A percentile compares a stretch with the other conserved stretches of the same genome.
phyloP scores from a whole-genome alignment of 148 eudicot genomes.

The Cornus florida region DNA sequence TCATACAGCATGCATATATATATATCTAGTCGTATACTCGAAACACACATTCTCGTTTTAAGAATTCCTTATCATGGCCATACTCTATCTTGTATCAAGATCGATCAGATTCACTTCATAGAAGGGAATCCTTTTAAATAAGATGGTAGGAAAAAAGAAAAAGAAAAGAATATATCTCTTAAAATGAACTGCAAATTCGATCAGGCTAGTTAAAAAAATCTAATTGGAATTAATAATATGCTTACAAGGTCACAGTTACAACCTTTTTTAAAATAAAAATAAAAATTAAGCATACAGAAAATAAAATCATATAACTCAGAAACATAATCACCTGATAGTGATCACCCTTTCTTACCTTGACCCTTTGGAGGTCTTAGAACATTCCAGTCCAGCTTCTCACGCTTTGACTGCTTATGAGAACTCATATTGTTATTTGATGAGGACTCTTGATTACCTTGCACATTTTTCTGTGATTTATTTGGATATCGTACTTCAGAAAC shows the following conservation, averaged over 20 bases:
- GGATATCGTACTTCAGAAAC: conserved; percentile 28
- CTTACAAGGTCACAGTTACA: conserved; percentile 4
- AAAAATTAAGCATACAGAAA: not conserved
- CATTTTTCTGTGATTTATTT: conserved; percentile 40
- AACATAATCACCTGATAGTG: conserved; percentile 11
- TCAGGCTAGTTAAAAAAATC: not conserved
- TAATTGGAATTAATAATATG: not conserved
- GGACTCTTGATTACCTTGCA: conserved; percentile 33
- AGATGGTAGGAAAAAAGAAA: not conserved
- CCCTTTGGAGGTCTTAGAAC: conserved; percentile 65
- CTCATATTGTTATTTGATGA: conserved; percentile 28
- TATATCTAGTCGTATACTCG: too few relatives aligned
- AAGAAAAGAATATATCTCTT: not conserved
- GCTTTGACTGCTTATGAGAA: conserved; percentile 51
- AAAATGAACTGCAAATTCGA: not conserved
- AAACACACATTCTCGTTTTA: too few relatives aligned
- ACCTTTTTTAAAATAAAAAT: not conserved
- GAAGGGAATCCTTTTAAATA: not conserved
- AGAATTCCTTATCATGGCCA: too few relatives aligned
- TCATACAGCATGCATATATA: too few relatives aligned
- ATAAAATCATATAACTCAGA: not conserved
- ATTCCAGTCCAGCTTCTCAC: conserved; percentile 63
- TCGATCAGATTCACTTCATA: too few relatives aligned
- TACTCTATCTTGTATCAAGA: too few relatives aligned
- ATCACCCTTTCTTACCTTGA: conserved; percentile 34